Base-by-base conservation (phyloP, 768 basidiomycete species). In the Termitomyces sp. region DNA sequence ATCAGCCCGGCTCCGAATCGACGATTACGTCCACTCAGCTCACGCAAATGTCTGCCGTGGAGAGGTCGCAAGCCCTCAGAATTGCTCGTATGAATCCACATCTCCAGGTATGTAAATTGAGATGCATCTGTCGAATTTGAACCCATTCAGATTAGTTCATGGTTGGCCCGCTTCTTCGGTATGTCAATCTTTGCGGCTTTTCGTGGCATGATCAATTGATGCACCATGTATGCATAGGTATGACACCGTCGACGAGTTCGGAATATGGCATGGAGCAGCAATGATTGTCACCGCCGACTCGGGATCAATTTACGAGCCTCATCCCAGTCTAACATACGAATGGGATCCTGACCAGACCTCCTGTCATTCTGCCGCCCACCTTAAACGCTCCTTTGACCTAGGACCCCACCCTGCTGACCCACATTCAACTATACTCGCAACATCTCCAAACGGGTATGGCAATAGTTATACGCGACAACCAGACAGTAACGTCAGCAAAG, bases 201-300 rank as follows among this genome's bases (percentile, higher is more conserved):
- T 48, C 47, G 50, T 33, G 38, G 56, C 50, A 20, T 38, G 8
- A 50, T 38, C 13, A 55, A 50, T 18, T 35, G 4, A 48, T 57
- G 53, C 33, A 56, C 28, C 49, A 57, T 48, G 33, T 57, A 40
- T 48, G 33, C 56, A 40, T 61, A 86, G 90, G 44, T 98, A 93
- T 67, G 95, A 98, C 68, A 98, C 94, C 0, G 82, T 91, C 28
- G 87, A 91, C 64, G 77, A 85, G 61, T 76, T 83, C 26, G 84
- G 86, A 18, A 75, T 94, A 38, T 99, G 94, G 93, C 82, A 87
- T 61, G 96, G 95, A 7, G 91, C 89, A 13, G 92, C 86, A 12
- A 74, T 99, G 72, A 81, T 98, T 57, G 93, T 98, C 63, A 93
- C 92, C 49, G 83, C 89, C 26, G 92, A 94, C 70, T 79, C 84